Evolutionary conservation across 495 filamentous ascomycete genomes (phyloP).

Genomic region (Penicillium turbatum): DNA sequence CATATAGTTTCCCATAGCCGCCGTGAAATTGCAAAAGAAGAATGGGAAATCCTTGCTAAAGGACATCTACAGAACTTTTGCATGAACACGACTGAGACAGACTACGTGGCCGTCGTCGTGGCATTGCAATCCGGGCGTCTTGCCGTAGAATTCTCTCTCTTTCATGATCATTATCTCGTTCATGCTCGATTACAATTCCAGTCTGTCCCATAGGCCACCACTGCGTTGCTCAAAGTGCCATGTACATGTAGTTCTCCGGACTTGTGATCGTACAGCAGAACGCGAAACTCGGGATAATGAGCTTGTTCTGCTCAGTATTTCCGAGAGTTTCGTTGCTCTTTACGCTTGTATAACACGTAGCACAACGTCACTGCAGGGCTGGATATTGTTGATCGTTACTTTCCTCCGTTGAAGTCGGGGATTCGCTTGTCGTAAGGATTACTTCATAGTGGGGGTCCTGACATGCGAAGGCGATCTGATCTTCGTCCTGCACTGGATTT

Average conservation of each 20-base stretch:
- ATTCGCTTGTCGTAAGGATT: neutral
- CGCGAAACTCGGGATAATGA: neutral
- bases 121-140: conserved; percentile 16
- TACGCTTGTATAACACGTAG: neutral
- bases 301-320: neutral
- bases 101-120: conserved; percentile 3
- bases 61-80: neutral
- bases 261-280: neutral
- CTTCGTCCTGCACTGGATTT: neutral
- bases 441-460: neutral
- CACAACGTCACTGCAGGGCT: neutral
- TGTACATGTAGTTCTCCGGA: conserved; percentile 2
- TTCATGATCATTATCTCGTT: neutral
- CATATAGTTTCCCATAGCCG: too few relatives aligned
- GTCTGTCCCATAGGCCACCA: conserved; percentile 18
- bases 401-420: neutral
- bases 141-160: neutral
- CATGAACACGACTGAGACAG: neutral
- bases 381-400: neutral
- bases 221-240: neutral
- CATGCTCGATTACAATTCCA: conserved; percentile 12
- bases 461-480: neutral
- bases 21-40: too few relatives aligned
- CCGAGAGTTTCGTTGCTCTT: neutral
- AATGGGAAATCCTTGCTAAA: too few relatives aligned